Conservation (phyloP, 352 stramenopile species). For the Globisporangium barbulae region DNA sequence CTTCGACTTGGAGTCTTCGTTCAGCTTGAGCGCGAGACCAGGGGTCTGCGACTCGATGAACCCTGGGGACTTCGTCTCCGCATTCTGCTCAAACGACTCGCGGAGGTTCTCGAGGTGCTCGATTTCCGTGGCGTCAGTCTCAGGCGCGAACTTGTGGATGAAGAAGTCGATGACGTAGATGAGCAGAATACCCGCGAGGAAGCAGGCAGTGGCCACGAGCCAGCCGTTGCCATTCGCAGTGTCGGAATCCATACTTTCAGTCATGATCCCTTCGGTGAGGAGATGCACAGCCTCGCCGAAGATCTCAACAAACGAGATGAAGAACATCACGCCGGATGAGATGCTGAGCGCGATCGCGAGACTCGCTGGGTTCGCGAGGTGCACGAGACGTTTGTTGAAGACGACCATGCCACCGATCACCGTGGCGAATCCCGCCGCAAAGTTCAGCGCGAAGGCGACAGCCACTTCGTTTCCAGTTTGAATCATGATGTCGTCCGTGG, state of each 20-base stretch:
- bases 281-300: conserved; percentile 43
- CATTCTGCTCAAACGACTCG: conserved; percentile 30
- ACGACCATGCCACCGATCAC: conserved; percentile 63
- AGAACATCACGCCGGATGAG: conserved; percentile 71
- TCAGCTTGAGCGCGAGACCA: conserved; percentile 33
- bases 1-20: conserved; percentile 36
- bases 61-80: conserved; percentile 17
- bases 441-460: conserved; percentile 55
- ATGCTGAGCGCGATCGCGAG: conserved; percentile 62
- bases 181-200: conserved; percentile 78
- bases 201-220: conserved; percentile 78
- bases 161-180: conserved; percentile 54
- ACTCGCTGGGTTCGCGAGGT: conserved; percentile 44
- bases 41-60: conserved; percentile 31
- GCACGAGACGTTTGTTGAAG: conserved; percentile 63
- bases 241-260: conserved; percentile 19
- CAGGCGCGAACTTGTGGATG: conserved; percentile 35
- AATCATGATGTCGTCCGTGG: conserved; percentile 19
- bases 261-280: conserved; percentile 37
- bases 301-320: conserved; percentile 75
- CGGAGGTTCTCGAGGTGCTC: conserved; percentile 24
- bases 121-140: conserved; percentile 29
- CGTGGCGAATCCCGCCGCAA: conserved; percentile 50
- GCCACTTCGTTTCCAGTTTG: conserved; percentile 31
- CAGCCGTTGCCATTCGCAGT: conserved; percentile 44